phyloP scores from a whole-genome alignment of 2,329 filamentous ascomycete genomes.

The Aspergillus niger region DNA sequence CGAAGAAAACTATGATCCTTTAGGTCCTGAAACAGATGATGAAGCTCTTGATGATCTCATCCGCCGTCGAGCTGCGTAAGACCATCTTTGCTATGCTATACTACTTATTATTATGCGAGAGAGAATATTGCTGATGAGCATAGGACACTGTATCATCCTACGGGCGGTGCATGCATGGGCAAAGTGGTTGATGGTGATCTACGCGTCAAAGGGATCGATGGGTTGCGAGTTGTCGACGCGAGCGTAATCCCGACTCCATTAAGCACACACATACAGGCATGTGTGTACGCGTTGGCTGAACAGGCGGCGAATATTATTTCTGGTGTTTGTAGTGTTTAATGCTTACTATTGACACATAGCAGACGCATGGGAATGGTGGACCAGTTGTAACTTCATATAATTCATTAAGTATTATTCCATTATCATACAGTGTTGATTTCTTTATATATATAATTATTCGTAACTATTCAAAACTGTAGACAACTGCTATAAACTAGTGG shows the following conservation, averaged over 20 bases:
- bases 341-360: not conserved
- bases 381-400: too few species aligned
- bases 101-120: not conserved
- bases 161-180: slow-evolving; percentile 15
- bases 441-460: too few species aligned
- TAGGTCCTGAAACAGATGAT: not conserved
- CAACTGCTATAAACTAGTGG: too few species aligned
- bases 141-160: slow-evolving; percentile 13
- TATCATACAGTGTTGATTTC: too few species aligned
- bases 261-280: slow-evolving; percentile 6
- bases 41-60: not conserved
- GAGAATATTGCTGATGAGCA: not conserved
- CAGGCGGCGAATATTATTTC: slow-evolving; percentile 6
- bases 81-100: not conserved
- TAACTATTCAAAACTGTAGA: too few species aligned
- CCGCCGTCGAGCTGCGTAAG: slow-evolving; percentile 3
- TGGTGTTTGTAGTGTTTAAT: not conserved
- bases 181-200: slow-evolving; percentile 17
- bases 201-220: slow-evolving; percentile 12
- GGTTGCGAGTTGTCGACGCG: slow-evolving; percentile 3
- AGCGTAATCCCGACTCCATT: slow-evolving; percentile 5
- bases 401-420: too few species aligned
- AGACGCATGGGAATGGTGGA: too few species aligned
- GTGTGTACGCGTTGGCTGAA: slow-evolving; percentile 1
- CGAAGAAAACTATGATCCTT: slow-evolving; percentile 1